Evolutionary conservation across 2,329 filamentous ascomycete species (phyloP), one percentile per base, ranked within the genome.

Genomic region (Fusarium sp.): DNA sequence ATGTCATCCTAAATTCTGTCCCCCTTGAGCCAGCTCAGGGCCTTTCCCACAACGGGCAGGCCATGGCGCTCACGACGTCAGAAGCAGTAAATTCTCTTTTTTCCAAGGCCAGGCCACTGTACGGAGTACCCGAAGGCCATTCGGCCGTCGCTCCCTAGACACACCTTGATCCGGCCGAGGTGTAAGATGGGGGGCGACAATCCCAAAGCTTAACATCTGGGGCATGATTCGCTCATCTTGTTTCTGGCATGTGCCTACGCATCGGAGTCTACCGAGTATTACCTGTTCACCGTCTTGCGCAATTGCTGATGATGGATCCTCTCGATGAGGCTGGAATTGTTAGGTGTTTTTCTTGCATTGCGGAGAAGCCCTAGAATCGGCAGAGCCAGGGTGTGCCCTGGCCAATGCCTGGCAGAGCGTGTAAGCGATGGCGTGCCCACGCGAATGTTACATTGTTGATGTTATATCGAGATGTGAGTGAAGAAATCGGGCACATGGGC

Each of bases 1-100:
- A 65, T 74, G 71, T 60, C 66, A 62, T 69, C 33, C 60, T 52
- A 49, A 64, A 39, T 61, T 62, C 46, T 69, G 72, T 72, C 72
- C 74, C 72, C 74, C 71, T 76, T 74, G 69, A 70, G 15, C 69
- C 73, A 62, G 55, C 72, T 64, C 64, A 74, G 66, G 58, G 63
- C 59, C 73, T 70, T 69, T 65, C 58, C 71, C 73, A 63, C 63
- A 77, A 73, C 66, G 60, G 71, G 73, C 60, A 76, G 61, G 39
- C 63, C 61, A 59, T 66, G 60, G 63, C 69, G 69, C 63, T 60
- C 64, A 72, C 71, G 73, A 76, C 71, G 72, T 71, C 74, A 76
- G 74, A 60, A 60, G 51, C 54, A 45, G 57, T 44, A 48, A 64
- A 66, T 41, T 49, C 61, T 52, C 23, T 52, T 49, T 45, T 27